Percentiles rank a stretch among this genome's conserved stretches.
These are phyloP conservation scores for Aspergillus japonicus DNA, from an alignment of 2,329 filamentous ascomycete species.

Conservation along the genomic window DNA sequence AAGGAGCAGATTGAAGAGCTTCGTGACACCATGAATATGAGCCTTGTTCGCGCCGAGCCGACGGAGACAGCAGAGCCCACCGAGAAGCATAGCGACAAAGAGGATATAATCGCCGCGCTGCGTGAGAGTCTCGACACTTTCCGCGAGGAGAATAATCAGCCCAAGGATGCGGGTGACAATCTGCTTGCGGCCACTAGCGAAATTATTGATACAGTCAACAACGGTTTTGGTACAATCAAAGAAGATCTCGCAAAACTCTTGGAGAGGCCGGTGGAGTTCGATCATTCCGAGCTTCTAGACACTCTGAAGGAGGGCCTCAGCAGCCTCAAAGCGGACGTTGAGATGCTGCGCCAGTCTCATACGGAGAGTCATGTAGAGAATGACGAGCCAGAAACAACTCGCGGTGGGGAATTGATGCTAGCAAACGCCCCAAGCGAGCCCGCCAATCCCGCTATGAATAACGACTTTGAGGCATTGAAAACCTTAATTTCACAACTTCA, in stretches of 20 bases:
- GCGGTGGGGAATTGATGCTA: slow-evolving; percentile 58
- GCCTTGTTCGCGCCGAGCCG: slow-evolving; percentile 38
- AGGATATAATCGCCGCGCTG: slow-evolving; percentile 62
- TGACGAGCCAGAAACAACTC: slow-evolving; percentile 52
- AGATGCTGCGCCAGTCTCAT: slow-evolving; percentile 64
- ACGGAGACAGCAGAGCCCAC: slow-evolving; percentile 13
- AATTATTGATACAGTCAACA: slow-evolving; percentile 61
- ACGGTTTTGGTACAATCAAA: slow-evolving; percentile 72
- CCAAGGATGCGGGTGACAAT: slow-evolving; percentile 56
- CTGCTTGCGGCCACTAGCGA: slow-evolving; percentile 56
- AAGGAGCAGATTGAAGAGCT: slow-evolving; percentile 63
- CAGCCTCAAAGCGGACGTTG: slow-evolving; percentile 73
- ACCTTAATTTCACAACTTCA: slow-evolving; percentile 77
- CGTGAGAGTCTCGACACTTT: slow-evolving; percentile 45
- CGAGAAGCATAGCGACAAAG: slow-evolving; percentile 38
- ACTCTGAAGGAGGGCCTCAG: slow-evolving; percentile 80
- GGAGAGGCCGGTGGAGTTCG: slow-evolving; percentile 78
- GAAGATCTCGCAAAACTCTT: slow-evolving; percentile 71
- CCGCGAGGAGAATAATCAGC: slow-evolving; percentile 53
- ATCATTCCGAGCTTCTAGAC: slow-evolving; percentile 85
- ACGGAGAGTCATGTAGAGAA: slow-evolving; percentile 39
- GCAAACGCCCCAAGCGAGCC: slow-evolving; percentile 32
- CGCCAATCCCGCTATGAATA: slow-evolving; percentile 53
- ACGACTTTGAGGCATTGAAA: slow-evolving; percentile 84
- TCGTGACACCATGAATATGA: slow-evolving; percentile 48